These are phyloP conservation scores for Micractinium conductrix DNA, from an alignment of 139 green algal species.

Conservation along the genomic window DNA sequence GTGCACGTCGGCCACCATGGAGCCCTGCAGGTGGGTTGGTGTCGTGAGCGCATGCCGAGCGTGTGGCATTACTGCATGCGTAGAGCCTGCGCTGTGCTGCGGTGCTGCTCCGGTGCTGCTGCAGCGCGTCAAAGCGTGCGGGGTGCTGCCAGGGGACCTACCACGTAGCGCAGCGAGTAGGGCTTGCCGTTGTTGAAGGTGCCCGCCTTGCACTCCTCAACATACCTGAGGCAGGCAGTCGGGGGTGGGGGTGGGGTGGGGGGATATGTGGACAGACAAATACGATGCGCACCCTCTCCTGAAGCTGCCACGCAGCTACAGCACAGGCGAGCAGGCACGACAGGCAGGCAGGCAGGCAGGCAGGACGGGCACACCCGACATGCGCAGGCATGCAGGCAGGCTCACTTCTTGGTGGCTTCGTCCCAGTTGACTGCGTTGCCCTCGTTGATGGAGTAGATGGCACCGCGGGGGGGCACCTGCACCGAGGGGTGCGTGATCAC, in stretches of 20 bases:
- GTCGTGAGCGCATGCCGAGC: too few species aligned
- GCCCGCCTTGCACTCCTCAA: slow-evolving; percentile 63
- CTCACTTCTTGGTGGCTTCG: slow-evolving; percentile 53
- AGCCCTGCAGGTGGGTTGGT: too few species aligned
- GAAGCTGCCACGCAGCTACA: background rate
- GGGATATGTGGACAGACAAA: background rate
- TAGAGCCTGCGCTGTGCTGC: too few species aligned
- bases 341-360: background rate
- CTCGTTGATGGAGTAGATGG: slow-evolving; percentile 78
- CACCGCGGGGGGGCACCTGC: slow-evolving; percentile 51
- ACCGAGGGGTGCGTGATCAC: slow-evolving; percentile 62
- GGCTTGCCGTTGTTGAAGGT: slow-evolving; percentile 47
- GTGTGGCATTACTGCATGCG: too few species aligned
- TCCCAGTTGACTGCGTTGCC: slow-evolving; percentile 69
- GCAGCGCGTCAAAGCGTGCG: too few species aligned
- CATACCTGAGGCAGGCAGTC: slow-evolving; percentile 47
- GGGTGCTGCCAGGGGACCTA: too few species aligned
- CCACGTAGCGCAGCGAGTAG: slow-evolving; percentile 75
- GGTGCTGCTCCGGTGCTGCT: too few species aligned
- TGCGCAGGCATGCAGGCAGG: background rate
- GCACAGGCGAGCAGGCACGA: too few species aligned
- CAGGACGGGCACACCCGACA: background rate
- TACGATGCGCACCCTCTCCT: background rate
- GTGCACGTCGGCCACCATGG: slow-evolving; percentile 84
- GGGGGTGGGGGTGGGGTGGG: background rate